phyloP scores from a whole-genome alignment of 345 rosid species.

The Raphanus raphanistrum region DNA sequence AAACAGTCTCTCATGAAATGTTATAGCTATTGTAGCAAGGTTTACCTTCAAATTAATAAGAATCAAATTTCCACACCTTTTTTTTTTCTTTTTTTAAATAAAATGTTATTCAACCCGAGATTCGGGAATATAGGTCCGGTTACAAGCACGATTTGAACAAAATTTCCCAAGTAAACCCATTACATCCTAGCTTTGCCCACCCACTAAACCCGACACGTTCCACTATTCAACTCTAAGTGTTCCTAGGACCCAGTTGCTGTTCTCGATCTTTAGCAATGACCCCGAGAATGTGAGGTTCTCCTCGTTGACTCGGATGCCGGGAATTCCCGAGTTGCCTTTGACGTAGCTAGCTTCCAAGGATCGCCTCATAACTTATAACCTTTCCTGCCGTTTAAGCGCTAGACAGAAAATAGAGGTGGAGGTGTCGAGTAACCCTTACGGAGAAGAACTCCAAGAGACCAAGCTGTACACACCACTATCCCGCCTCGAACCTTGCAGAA shows the following conservation, averaged over 20 bases:
- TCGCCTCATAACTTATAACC: not conserved
- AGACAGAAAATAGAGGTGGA: not conserved
- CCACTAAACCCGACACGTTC: not conserved
- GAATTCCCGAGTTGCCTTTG: not conserved
- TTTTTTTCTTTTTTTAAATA: no score
- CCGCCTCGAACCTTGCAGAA: not conserved
- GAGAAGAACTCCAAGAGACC: not conserved
- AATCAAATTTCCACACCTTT: no score
- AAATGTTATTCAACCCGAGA: no score
- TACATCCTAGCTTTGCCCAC: no score
- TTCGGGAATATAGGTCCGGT: not conserved
- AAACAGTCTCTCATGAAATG: no score
- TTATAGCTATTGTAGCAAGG: no score
- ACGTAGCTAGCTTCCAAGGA: not conserved
- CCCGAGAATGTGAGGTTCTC: not conserved
- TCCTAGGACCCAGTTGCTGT: not conserved
- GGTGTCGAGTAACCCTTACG: not conserved
- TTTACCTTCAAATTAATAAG: no score
- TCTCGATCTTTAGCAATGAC: not conserved
- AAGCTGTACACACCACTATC: not conserved
- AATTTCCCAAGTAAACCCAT: no score
- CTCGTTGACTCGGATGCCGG: not conserved
- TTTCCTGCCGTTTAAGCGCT: not conserved
- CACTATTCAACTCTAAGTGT: not conserved
- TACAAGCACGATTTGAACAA: no score